Evolutionary conservation across 768 basidiomycete genomes (phyloP), one percentile per base, ranked within the genome.

Genomic region (Tricholoma sp.): DNA sequence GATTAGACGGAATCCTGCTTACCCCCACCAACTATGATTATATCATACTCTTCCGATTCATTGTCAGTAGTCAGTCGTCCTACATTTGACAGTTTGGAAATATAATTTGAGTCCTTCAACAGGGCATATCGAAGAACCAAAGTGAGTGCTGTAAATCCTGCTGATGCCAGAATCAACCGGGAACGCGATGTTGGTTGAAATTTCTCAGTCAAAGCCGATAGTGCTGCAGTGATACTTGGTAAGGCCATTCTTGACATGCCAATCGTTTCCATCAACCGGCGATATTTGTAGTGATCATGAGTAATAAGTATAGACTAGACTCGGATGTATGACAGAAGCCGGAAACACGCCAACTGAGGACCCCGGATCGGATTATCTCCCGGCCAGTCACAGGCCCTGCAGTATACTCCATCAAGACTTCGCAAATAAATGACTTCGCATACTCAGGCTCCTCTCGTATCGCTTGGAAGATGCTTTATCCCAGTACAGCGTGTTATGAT

Each of bases 1-100:
- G 18, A 49, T 14, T 12, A 22, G 31, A 57, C 4, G n/a, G 41
- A 7, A 16, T 19, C 29, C 54, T 1, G 0, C 66, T 14, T 61
- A 79, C 82, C 83, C 64, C 83, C 82, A 24, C 82, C 82, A 49
- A 82, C 76, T 50, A 83, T 65, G 54, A 84, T 74, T 22, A 81
- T 69, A 63, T 83, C 83, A 50, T 74, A 81, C 49, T 75, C 66
- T 27, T 60, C 61, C 2, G 39, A 34, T 7, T 53, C 57, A 11
- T 49, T 50, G 19, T 51, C 57, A 18, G 27, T 61, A 9, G 49
- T 56, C 14, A 52, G 54, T 41, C 54, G 45, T 7, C 70, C 71
- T 12, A 71, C 59, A 6, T 60, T 56, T 12, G 65, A 57, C 16
- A 71, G 61, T 46, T 71, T 56, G 11, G 66, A 60, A 12, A 71